Evolutionary conservation across 164 flowering plant species (phyloP).

Genomic region (Aristolochia fimbriata): DNA sequence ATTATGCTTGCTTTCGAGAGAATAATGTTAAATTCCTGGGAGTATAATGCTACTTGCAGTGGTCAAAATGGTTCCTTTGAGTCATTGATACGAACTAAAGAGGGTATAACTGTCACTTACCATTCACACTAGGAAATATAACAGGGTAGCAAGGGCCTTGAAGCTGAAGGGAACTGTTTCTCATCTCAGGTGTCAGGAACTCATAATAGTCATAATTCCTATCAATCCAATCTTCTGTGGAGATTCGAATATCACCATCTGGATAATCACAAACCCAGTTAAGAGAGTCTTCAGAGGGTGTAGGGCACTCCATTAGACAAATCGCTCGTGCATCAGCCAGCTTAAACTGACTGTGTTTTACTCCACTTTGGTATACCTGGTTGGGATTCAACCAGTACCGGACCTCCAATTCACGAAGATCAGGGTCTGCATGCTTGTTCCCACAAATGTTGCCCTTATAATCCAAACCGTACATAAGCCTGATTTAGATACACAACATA

Average conservation of each 20-base stretch:
- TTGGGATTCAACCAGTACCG: constrained; percentile 85
- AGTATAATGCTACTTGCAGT: too few relatives aligned
- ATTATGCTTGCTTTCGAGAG: too few relatives aligned
- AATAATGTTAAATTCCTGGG: too few relatives aligned
- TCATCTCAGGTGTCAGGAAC: constrained; percentile 74
- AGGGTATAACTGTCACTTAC: constrained; percentile 26
- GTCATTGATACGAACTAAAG: neutral
- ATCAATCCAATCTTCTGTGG: constrained; percentile 77
- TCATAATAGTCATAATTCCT: constrained; percentile 85
- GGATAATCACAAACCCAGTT: constrained; percentile 99
- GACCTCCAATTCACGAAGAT: constrained; percentile 70
- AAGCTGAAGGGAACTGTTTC: constrained; percentile 89
- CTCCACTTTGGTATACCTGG: constrained; percentile 83
- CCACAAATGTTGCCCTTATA: constrained; percentile 96
- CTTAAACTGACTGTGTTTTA: constrained; percentile 51
- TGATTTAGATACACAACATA: constrained; percentile 11
- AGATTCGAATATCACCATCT: constrained; percentile 69
- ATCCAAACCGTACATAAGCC: constrained; percentile 89
- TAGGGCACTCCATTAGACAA: constrained; percentile 89
- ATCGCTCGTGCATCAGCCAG: constrained; percentile 70
- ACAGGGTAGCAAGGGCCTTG: constrained; percentile 99
- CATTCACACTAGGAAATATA: constrained; percentile 92
- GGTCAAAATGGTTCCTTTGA: neutral
- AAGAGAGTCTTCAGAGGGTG: constrained; percentile 65
- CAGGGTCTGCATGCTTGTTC: constrained; percentile 61